Evolutionary conservation across 2,329 filamentous ascomycete genomes (phyloP), one percentile per base, ranked within the genome.

Genomic region (Apiospora phragmitis): DNA sequence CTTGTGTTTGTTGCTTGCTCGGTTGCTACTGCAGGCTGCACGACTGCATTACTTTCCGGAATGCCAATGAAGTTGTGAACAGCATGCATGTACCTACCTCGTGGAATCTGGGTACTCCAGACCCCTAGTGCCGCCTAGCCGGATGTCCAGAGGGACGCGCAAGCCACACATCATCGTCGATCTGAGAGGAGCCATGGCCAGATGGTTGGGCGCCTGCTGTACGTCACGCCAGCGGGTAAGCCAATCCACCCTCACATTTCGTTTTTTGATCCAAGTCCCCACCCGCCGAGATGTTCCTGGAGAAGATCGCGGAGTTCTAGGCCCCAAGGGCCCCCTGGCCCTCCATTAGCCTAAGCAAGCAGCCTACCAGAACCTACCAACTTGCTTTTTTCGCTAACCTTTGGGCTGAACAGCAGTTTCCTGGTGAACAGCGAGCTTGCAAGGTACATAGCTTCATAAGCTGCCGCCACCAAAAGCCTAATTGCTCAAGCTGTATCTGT

Each of bases 151-250:
- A 35, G 29, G 29, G 51, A 59, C 55, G 55, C 55, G 55, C 55
- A 62, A 62, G 55, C 55, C 55, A 62, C 55, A 62, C 32, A 62
- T n/a, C 55, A 62, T 62, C 55, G 55, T 38, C 55, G 55, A 62
- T 62, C 55, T 38, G 55, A 32, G 18, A 62, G 38, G 21, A n/a
- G 18, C 32, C 35, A 38, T n/a, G n/a, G n/a, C n/a, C n/a, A n/a
- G n/a, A 38, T 38, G 55, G 32, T 62, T 62, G 55, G 32, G 51
- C 51, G 38, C 55, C 55, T 38, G 55, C 55, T n/a, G 55, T 62
- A 62, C 55, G 55, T 38, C 55, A 62, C 55, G 55, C 29, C 55
- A 62, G 55, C 55, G 55, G 55, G 32, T 62, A 38, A 32, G 21
- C 29, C 49, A 55, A 9, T 9, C 43, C 43, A n/a, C 43, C 26